These are phyloP conservation scores for Piper betle DNA, from an alignment of 164 flowering plant genomes.

Conservation along the genomic window DNA sequence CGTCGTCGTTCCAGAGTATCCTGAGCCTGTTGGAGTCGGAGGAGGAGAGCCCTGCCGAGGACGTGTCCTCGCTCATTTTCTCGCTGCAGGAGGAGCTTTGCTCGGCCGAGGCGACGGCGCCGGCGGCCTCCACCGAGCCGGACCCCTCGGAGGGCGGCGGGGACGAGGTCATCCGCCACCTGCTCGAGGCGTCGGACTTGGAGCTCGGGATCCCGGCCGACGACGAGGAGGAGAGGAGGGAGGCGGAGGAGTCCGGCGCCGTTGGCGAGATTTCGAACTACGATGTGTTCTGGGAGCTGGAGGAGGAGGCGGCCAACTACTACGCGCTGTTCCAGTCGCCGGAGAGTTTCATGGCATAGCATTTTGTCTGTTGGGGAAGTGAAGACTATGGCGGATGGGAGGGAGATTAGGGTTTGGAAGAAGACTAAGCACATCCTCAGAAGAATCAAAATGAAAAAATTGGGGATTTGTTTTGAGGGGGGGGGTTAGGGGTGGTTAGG, in stretches of 20 bases:
- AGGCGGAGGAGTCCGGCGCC: neutral
- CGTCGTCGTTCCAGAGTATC: constrained; percentile 1
- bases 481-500: too few species aligned
- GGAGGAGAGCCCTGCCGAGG: constrained; percentile 9
- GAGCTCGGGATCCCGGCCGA: constrained; percentile 9
- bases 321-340: constrained; percentile 2
- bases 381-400: too few species aligned
- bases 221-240: neutral
- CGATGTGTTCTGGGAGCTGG: constrained; percentile 9
- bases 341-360: constrained; percentile 1
- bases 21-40: constrained; percentile 10
- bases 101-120: neutral
- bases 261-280: constrained; percentile 2
- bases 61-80: constrained; percentile 4
- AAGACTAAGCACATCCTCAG: too few species aligned
- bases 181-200: constrained; percentile 13
- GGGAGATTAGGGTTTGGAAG: too few species aligned
- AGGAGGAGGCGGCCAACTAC: constrained; percentile 8
- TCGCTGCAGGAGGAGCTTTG: constrained; percentile 7
- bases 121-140: neutral
- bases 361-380: too few species aligned
- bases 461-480: too few species aligned
- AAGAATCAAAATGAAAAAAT: too few species aligned
- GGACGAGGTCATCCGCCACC: constrained; percentile 6
- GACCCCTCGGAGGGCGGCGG: neutral